Evolutionary conservation across 1,284 basidiomycete genomes (phyloP).

Genomic region (Malassezia pachydermatis): DNA sequence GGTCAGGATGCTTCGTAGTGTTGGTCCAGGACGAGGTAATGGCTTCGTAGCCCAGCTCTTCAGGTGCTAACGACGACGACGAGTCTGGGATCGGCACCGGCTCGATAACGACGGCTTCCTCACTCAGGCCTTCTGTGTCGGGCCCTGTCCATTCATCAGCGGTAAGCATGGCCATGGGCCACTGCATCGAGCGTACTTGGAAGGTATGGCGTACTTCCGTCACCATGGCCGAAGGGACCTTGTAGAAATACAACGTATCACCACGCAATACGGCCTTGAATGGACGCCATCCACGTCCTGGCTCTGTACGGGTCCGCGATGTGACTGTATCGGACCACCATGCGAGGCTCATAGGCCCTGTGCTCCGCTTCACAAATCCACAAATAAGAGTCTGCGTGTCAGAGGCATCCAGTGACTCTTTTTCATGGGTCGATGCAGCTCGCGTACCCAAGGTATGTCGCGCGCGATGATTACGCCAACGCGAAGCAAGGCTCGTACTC

Average conservation of each 20-base stretch:
- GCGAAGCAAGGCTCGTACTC: too few relatives aligned
- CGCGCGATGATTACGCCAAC: too few relatives aligned
- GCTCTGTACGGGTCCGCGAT: background rate
- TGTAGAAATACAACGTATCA: constrained; percentile 40
- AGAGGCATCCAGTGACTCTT: background rate
- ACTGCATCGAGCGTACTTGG: constrained; percentile 7
- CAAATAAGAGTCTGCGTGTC: background rate
- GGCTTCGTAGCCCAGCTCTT: background rate
- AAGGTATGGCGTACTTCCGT: constrained; percentile 31
- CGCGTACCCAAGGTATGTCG: background rate
- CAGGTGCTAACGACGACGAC: background rate
- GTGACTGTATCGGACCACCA: constrained; percentile 14
- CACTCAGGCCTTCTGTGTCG: background rate
- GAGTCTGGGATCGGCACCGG: background rate
- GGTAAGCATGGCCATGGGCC: background rate
- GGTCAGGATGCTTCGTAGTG: constrained; percentile 27
- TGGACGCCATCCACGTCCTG: constrained; percentile 41
- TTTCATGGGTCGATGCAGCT: background rate
- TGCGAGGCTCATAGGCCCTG: constrained; percentile 9
- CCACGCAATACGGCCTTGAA: constrained; percentile 39
- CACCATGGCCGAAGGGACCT: constrained; percentile 32
- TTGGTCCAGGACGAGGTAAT: constrained; percentile 22
- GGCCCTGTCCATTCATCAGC: background rate
- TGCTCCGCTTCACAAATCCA: constrained; percentile 17
- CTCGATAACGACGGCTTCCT: background rate